Base-by-base conservation (phyloP, 495 filamentous ascomycete genomes). In the Neurospora cerealis region DNA sequence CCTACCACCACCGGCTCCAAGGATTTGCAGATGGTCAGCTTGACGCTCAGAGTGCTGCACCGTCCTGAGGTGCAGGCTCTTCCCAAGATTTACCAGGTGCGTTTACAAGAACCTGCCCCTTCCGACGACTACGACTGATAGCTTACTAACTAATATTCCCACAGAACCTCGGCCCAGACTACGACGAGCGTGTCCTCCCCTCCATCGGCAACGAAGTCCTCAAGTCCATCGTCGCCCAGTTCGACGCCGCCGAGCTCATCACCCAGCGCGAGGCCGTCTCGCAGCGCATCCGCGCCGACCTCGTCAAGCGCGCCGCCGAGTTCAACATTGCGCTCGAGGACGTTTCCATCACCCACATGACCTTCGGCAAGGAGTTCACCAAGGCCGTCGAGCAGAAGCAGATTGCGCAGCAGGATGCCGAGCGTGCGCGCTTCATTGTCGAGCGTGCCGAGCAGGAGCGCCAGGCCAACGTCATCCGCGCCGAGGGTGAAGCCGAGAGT, bases 201-300 rank as follows among this genome's bases (percentile, higher is more conserved):
- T 99, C 96, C 79, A 98, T 99, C 88, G 96, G 96, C 80, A 99
- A 99, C 88, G 96, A 99, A 92, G 96, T 99, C 78, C 93, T 99
- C 81, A 99, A 99, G 86, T 88, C 96, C 75, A 98, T 98, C 84
- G 96, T 99, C 70, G 96, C 96, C 77, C 96, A 98, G 82, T 99
- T 98, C 87, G 96, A 99, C 84, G 96, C 96, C 78, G 96, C 96
- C 72, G 96, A 99, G 84, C 92, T 99, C 72, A 99, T 99, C 90
- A 99, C 96, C 70, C 96, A 99, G 83, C 93, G 96, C 77, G 96
- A 99, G 86, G 90, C 93, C 75, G 96, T 99, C 79, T 93, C 90
- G 77, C 91, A 97, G 86, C 93, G 94, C 76, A 99, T 99, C 89
- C 94, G 93, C 70, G 86, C 90, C 77, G 96, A 99, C 83, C 92